Base-by-base conservation (phyloP, 352 stramenopile genomes). In the Phytophthora fragariae region DNA sequence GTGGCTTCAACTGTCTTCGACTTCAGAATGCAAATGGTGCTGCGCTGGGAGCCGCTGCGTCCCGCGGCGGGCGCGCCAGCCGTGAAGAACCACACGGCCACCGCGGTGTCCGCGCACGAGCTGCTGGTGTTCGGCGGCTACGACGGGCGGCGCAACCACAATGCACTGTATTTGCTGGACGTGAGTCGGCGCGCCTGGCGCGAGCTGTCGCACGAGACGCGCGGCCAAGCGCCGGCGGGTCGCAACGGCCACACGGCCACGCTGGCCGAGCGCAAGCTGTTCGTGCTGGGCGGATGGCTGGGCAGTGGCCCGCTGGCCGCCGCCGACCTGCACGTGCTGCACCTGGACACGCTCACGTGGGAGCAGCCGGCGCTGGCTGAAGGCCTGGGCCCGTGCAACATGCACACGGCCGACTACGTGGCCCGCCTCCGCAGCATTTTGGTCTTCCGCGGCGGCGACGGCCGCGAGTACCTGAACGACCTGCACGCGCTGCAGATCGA, bases 331-430 rank as follows among this genome's bases (percentile, higher is more conserved):
- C 93, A 98, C 72, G 88, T 99, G 24, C 74, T 99, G 27, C 85
- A 98, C 57, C 78, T 98, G 33, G 82, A 86, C 10, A 73, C 80
- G 35, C 84, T 92, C 66, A 82, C 72, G 0, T 95, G 90, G 90
- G 68, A 78, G 33, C 75, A 92, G 58, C 83, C 85, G 21, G 71
- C 79, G 21, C 72, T 79, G 17, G 80, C 76, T n/a, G 66, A 69
- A 17, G 73, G 77, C 1, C 86, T 88, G 0, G 96, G 97, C 4
- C 94, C 96, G 12, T 99, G 97, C 76, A 99, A 99, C 76, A 99
- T 99, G 96, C 97, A 99, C 84, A 98, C 93, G n/a, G 94, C 95
- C 8, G 96, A 99, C 75, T 99, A 94, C 65, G 81, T 99, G 5
- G 72, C 85, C 6, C 73, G 88, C 31, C 62, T 88, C 52, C 77